A percentile compares a stretch with the other conserved stretches of the same genome.
These are phyloP conservation scores for Ustilago vetiveriae DNA, from an alignment of 1,284 basidiomycete genomes.

Conservation along the genomic window DNA sequence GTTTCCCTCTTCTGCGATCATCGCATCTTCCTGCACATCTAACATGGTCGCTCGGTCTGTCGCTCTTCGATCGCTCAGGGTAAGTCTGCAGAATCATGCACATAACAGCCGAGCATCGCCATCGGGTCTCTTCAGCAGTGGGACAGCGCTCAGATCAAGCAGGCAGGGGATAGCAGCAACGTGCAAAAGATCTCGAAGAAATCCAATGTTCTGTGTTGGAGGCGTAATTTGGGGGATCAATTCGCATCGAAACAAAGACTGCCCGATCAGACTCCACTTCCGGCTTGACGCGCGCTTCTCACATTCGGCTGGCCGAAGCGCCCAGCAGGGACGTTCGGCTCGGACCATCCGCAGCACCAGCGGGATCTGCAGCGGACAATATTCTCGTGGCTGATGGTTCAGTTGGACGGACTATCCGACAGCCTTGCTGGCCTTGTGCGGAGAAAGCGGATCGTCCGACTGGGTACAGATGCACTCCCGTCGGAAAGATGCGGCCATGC, in stretches of 20 bases:
- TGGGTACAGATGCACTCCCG: slow-evolving; percentile 6
- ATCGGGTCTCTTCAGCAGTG: too few species aligned
- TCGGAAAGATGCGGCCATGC: slow-evolving; percentile 44
- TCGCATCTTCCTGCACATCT: neutral
- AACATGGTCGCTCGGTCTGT: slow-evolving; percentile 50
- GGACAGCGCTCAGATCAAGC: too few species aligned
- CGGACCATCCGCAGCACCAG: slow-evolving; percentile 1
- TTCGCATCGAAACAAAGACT: neutral
- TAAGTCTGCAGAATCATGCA: slow-evolving; percentile 31
- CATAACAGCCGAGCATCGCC: too few species aligned
- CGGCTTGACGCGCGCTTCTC: too few species aligned
- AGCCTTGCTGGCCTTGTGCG: too few species aligned
- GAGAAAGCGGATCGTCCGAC: neutral
- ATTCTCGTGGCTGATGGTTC: too few species aligned
- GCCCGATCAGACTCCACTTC: neutral
- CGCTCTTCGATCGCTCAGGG: slow-evolving; percentile 43
- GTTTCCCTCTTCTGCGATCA: slow-evolving; percentile 2
- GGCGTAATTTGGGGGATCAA: too few species aligned
- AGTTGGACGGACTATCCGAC: too few species aligned
- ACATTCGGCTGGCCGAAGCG: neutral
- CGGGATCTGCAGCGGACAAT: too few species aligned
- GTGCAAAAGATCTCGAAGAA: too few species aligned
- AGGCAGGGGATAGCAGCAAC: too few species aligned
- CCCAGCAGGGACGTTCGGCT: neutral
- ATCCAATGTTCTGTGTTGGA: too few species aligned